Evolutionary conservation across 805 yeast genomes (phyloP), one percentile per base, ranked within the genome.

Genomic region (Ogataea angusta): DNA sequence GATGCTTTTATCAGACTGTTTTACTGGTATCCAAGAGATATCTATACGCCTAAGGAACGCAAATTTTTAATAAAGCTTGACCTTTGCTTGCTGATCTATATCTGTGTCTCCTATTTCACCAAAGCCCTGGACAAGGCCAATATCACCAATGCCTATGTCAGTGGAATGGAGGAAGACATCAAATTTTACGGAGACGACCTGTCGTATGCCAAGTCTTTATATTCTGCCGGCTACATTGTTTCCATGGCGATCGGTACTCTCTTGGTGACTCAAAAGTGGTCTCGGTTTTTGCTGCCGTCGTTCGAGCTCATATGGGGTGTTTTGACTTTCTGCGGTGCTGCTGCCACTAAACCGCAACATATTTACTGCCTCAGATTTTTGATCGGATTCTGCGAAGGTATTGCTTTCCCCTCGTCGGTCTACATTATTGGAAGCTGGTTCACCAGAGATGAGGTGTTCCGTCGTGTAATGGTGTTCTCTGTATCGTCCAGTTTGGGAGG

Each of bases 71-170:
- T 68, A 48, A 81, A 82, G 54, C 59, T 81, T 25, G 88, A 81
- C 52, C 45, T 73, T 6, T 59, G 76, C 31, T 58, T 83, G 34
- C 68, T 79, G 24, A 61, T 69, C 27, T 71, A 68, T 44, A 60
- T 58, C 14, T 71, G 76, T 51, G 51, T 69, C 16, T 78, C 80
- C 0, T 81, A 82, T 58, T 83, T 85, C 82, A 78, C 82, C 40
- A 81, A 81, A 55, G 73, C 78, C 35, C 66, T 83, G 33, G 89
- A 83, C 57, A 73, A 73, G 45, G 69, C 75, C 32, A 83, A 82
- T 57, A 63, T 77, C 41, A 72, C 71, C 45, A 79, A 81, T 52
- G 88, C 88, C 1, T 82, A 80, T 51, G 80, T 78, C 29, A 72
- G 80, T 13, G 83, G 85, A 15, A 69, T 83, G 76, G 60, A 71